Evolutionary conservation across 306 rosid genomes (phyloP).

Genomic region (Cyclanthera cordifolia): DNA sequence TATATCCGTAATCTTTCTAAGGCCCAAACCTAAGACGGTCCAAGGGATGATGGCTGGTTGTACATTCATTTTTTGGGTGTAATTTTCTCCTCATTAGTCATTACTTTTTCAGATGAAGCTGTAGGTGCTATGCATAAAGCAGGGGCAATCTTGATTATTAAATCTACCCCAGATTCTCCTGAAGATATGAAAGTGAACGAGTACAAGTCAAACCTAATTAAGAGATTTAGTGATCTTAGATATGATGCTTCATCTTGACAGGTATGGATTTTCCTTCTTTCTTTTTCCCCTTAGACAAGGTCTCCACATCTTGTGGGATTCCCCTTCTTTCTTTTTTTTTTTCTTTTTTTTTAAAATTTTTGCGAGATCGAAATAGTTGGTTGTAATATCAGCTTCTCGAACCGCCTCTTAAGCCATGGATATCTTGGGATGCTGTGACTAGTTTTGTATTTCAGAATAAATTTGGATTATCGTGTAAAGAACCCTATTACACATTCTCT

Average conservation of each 20-base stretch:
- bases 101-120: slow-evolving; percentile 43
- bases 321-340: not conserved
- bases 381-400: not conserved
- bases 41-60: too few relatives aligned
- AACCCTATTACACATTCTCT: not conserved
- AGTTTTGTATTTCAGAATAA: not conserved
- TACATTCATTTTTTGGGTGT: not conserved
- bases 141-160: slow-evolving; percentile 58
- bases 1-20: too few relatives aligned
- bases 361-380: not conserved
- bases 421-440: not conserved
- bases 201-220: slow-evolving; percentile 46
- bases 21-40: too few relatives aligned
- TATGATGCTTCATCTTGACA: slow-evolving; percentile 41
- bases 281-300: too few relatives aligned
- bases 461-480: too few relatives aligned
- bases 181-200: slow-evolving; percentile 46
- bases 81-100: slow-evolving; percentile 5
- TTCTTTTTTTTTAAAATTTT: not conserved
- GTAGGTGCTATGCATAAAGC: slow-evolving; percentile 54
- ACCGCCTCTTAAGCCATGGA: not conserved
- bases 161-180: slow-evolving; percentile 48
- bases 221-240: slow-evolving; percentile 61
- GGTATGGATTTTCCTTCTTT: slow-evolving; percentile 8
- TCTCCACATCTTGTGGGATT: too few relatives aligned